Evolutionary conservation across 352 stramenopile genomes (phyloP).

Genomic region (Phytophthora lateralis): DNA sequence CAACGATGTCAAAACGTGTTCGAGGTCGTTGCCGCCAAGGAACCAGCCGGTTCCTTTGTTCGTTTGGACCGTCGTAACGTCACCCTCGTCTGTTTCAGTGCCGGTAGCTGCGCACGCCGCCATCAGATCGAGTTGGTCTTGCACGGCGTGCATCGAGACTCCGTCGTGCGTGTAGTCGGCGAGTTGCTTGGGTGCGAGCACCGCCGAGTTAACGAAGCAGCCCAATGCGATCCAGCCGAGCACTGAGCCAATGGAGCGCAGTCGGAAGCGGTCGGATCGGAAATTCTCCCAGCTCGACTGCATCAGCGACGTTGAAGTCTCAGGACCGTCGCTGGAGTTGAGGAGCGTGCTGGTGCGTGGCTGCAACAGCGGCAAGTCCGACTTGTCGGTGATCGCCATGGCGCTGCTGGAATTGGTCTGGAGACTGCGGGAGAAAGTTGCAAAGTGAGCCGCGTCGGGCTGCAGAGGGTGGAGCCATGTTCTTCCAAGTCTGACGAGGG

Average conservation of each 20-base stretch:
- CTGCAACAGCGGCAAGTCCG: constrained; percentile 47
- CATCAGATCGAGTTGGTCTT: constrained; percentile 59
- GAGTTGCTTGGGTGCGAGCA: constrained; percentile 23
- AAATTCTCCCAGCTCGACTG: constrained; percentile 24
- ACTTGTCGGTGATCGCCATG: constrained; percentile 34
- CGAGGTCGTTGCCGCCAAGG: constrained; percentile 63
- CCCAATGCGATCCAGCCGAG: constrained; percentile 61
- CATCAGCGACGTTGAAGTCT: constrained; percentile 22
- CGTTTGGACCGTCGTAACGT: constrained; percentile 18
- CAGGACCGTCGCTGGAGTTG: constrained; percentile 5
- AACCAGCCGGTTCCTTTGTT: constrained; percentile 67
- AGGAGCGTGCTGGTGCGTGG: constrained; percentile 20
- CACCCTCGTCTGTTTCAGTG: constrained; percentile 12
- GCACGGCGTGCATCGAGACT: constrained; percentile 53
- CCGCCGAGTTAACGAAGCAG: constrained; percentile 46
- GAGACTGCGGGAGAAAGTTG: constrained; percentile 20
- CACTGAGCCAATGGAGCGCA: constrained; percentile 46
- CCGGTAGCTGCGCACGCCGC: constrained; percentile 40
- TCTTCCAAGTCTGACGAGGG: constrained; percentile 11
- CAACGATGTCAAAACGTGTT: constrained; percentile 52
- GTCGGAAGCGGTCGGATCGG: constrained; percentile 42
- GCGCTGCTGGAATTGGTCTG: background rate
- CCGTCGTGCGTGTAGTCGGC: constrained; percentile 51
- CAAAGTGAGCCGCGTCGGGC: constrained; percentile 2
- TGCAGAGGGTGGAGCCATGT: constrained; percentile 7